A percentile compares a stretch with the other conserved stretches of the same genome.
These are phyloP conservation scores for Ophiocordyceps camponoti-saundersi DNA, from an alignment of 2,329 filamentous ascomycete genomes.

Conservation along the genomic window DNA sequence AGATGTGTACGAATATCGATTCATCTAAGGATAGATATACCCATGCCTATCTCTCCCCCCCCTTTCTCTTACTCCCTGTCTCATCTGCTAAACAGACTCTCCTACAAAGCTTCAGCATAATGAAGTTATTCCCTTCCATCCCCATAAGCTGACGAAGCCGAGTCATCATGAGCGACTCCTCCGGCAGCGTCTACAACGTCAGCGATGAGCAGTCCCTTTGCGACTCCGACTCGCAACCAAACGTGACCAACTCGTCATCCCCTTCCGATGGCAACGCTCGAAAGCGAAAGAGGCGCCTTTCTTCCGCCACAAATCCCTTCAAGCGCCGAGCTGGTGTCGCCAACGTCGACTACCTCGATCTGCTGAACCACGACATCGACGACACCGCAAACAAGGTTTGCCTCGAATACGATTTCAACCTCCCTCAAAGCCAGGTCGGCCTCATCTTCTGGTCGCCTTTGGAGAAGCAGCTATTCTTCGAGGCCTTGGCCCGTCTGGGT, in stretches of 20 bases:
- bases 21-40: too few relatives aligned
- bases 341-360: conserved; percentile 27
- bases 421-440: conserved; percentile 43
- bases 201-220: conserved; percentile 1
- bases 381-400: conserved; percentile 26
- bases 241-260: not conserved
- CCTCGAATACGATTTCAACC: conserved; percentile 11
- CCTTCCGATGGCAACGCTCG: not conserved
- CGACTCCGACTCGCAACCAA: not conserved
- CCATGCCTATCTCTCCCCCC: too few relatives aligned
- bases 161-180: conserved; percentile 4
- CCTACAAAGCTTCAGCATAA: not conserved
- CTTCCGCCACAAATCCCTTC: conserved; percentile 9
- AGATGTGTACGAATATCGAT: too few relatives aligned
- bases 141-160: not conserved
- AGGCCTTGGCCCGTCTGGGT: conserved; percentile 45
- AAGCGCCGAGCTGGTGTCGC: conserved; percentile 27
- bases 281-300: not conserved
- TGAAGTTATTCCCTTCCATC: not conserved
- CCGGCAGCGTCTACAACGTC: conserved; percentile 7
- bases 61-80: too few relatives aligned
- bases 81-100: too few relatives aligned
- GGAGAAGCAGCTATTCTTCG: conserved; percentile 60
- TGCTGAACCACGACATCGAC: conserved; percentile 41
- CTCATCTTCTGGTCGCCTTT: conserved; percentile 48